These are phyloP conservation scores for Sphaerulina vaccinii DNA, from an alignment of 2,329 filamentous ascomycete genomes.

Conservation along the genomic window DNA sequence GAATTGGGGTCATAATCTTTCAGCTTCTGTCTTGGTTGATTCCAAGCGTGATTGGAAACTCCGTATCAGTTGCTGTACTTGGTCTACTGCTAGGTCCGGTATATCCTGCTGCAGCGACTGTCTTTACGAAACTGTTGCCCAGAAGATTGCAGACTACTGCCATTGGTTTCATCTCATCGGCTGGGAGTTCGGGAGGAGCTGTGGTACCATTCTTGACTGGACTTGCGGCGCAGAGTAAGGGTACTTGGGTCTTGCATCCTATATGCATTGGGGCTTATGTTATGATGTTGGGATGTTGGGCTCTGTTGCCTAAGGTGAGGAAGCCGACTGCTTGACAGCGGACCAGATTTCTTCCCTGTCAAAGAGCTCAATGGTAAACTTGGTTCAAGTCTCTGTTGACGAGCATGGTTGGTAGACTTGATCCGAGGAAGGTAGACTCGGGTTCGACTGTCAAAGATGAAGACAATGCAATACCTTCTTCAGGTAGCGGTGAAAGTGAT, in stretches of 20 bases:
- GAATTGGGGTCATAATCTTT: constrained; percentile 62
- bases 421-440: too few relatives aligned
- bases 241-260: constrained; percentile 64
- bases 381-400: too few relatives aligned
- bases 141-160: constrained; percentile 61
- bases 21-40: constrained; percentile 71
- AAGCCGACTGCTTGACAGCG: constrained; percentile 45
- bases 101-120: constrained; percentile 69
- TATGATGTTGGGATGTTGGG: constrained; percentile 67
- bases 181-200: constrained; percentile 67
- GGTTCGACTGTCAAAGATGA: too few relatives aligned
- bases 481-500: neutral
- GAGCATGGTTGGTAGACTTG: too few relatives aligned
- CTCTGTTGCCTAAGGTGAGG: constrained; percentile 53
- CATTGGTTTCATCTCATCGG: constrained; percentile 67
- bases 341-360: neutral
- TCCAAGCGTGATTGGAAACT: constrained; percentile 44
- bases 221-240: constrained; percentile 59
- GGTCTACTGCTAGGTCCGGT: constrained; percentile 76
- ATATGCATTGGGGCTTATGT: constrained; percentile 66
- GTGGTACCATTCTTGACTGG: constrained; percentile 66
- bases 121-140: constrained; percentile 62
- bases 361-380: too few relatives aligned
- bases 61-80: constrained; percentile 57
- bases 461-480: too few relatives aligned